Evolutionary conservation across 495 filamentous ascomycete species (phyloP), one percentile per base, ranked within the genome.

Genomic region (Hypoxylon intermedium): DNA sequence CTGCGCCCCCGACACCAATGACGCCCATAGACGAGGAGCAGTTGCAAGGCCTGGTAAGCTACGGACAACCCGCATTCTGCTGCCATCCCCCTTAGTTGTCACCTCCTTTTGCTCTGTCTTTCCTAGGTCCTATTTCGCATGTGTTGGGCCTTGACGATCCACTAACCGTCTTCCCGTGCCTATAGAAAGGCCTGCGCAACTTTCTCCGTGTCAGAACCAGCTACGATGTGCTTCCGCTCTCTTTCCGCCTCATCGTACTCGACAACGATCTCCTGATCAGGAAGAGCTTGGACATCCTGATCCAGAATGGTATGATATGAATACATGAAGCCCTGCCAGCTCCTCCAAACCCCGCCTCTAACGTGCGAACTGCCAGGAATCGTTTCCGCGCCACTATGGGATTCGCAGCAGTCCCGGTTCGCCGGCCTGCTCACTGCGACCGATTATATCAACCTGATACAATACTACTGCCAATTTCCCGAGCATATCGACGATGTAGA

Each of bases 381-480:
- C 74, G 94, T 99, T 40, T 99, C 94, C 36, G 94, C 94, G 18
- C 94, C 94, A 20, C 82, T 99, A 60, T 99, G 94, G 94, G 94
- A 99, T 75, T 96, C 93, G 26, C 90, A 90, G 52, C 89, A 88
- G 3, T 96, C 92, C 20, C 91, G 88, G 18, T 99, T 98, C 71
- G 94, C 95, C 19, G 94, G 94, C 45, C 81, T 98, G 19, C 82
- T 99, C 67, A 98, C 94, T 16, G 95, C 91, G 41, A 94, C 91
- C 59, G 94, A 99, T 74, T 99, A 94, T 73, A 90, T 99, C 79
- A 99, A 99, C 72, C 89, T 99, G 51, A 95, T 99, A 48, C 95
- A 98, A 75, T 99, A 98, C 74, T 98, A 98, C 78, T 98, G 94
- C 86, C 93, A 98, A 76, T 96, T 93, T 66, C 95, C 95, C 12